A percentile compares a stretch with the other conserved stretches of the same genome.
Conservation (phyloP, 75 land plant genomes). For the Pinus tabuliformis region DNA sequence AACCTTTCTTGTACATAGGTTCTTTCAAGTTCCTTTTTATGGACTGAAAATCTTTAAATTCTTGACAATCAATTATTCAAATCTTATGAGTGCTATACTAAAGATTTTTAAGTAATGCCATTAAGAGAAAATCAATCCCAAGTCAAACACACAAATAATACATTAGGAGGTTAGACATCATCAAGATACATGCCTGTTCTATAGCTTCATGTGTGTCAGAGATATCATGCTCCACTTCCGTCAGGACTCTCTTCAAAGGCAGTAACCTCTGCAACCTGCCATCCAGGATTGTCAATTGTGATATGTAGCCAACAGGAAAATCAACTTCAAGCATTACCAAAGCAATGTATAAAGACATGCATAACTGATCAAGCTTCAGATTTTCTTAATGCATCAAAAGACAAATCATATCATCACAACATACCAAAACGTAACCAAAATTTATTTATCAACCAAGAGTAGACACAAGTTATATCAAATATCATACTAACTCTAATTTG, state of each 20-base stretch:
- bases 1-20: background rate
- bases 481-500: background rate
- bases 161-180: background rate
- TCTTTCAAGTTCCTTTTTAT: background rate
- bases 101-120: background rate
- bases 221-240: conserved; percentile 58
- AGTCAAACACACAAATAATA: background rate
- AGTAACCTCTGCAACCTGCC: conserved; percentile 47
- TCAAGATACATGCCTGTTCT: conserved; percentile 34
- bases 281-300: background rate
- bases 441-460: background rate
- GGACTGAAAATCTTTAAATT: background rate
- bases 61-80: background rate
- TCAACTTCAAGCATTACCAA: background rate
- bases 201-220: conserved; percentile 52
- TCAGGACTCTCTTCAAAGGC: conserved; percentile 42
- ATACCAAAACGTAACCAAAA: background rate
- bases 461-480: background rate
- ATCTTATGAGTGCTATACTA: background rate
- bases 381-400: background rate
- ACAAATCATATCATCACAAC: conserved; percentile 1
- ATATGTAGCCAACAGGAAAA: background rate
- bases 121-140: background rate
- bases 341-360: background rate
- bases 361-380: background rate